Evolutionary conservation across 2,329 filamentous ascomycete genomes (phyloP).

Genomic region (Alternaria consortialis): DNA sequence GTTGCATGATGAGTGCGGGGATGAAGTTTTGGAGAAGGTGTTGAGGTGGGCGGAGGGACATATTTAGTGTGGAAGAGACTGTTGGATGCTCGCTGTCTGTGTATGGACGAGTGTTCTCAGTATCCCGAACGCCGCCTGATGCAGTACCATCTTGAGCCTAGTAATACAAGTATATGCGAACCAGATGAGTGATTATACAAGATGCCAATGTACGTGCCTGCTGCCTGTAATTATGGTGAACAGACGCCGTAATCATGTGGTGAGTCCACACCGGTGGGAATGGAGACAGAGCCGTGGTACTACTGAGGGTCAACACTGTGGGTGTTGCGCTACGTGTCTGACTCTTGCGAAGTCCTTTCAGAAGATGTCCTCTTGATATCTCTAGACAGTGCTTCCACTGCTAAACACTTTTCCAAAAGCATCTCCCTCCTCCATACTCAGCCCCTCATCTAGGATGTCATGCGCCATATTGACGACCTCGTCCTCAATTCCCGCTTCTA

Average conservation of each 20-base stretch:
- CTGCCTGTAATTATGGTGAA: slow-evolving; percentile 48
- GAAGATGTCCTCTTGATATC: neutral
- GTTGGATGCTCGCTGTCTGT: neutral
- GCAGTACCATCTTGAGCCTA: neutral
- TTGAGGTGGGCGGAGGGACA: slow-evolving; percentile 6
- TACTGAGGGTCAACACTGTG: slow-evolving; percentile 75
- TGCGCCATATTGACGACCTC: slow-evolving; percentile 84
- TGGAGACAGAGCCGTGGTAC: slow-evolving; percentile 81
- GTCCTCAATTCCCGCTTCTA: slow-evolving; percentile 79
- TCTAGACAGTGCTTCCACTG: slow-evolving; percentile 25
- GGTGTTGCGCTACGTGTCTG: slow-evolving; percentile 70
- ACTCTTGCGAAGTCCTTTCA: slow-evolving; percentile 49
- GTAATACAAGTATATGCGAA: neutral
- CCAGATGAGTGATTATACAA: neutral
- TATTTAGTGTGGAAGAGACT: neutral
- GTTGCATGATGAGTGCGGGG: slow-evolving; percentile 14
- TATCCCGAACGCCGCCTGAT: neutral
- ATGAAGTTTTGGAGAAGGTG: slow-evolving; percentile 6
- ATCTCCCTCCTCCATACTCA: slow-evolving; percentile 82
- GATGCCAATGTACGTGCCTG: neutral
- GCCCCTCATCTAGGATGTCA: slow-evolving; percentile 78
- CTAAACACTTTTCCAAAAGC: slow-evolving; percentile 60
- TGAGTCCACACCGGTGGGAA: neutral
- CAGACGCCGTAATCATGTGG: neutral
- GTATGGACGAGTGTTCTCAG: neutral